phyloP scores from a whole-genome alignment of 305 asterid species.

The Fraxinus ornus region DNA sequence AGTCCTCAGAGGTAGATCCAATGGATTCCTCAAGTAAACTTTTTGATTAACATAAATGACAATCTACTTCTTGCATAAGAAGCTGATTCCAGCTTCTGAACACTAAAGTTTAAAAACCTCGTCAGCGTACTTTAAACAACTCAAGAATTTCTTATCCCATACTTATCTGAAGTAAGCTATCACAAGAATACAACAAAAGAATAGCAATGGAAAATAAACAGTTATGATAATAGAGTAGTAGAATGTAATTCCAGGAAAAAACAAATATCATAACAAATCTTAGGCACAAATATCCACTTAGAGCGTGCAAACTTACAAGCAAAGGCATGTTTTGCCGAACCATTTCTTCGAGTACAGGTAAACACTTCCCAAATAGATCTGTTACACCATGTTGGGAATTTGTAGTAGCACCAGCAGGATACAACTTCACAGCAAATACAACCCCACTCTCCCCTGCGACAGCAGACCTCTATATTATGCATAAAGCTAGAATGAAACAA shows the following conservation, averaged over 20 bases:
- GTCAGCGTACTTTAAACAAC: neutral
- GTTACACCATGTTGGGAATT: slow-evolving; percentile 97
- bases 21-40: neutral
- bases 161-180: neutral
- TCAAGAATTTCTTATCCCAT: neutral
- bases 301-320: slow-evolving; percentile 47
- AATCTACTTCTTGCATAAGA: neutral
- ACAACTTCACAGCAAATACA: slow-evolving; percentile 79
- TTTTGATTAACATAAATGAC: neutral
- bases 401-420: slow-evolving; percentile 98
- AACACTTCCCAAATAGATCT: slow-evolving; percentile 83
- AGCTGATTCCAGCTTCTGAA: neutral
- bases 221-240: neutral
- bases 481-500: slow-evolving; percentile 9
- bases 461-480: slow-evolving; percentile 15
- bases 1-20: neutral
- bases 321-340: slow-evolving; percentile 80
- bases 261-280: neutral
- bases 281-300: slow-evolving; percentile 9
- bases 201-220: neutral
- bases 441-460: slow-evolving; percentile 71
- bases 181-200: neutral
- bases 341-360: slow-evolving; percentile 94
- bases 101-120: neutral
- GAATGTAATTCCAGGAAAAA: neutral